A percentile compares a stretch with the other conserved stretches of the same genome.
Evolutionary conservation across 768 basidiomycete genomes (phyloP).

Genomic region (Mycena vitilis): DNA sequence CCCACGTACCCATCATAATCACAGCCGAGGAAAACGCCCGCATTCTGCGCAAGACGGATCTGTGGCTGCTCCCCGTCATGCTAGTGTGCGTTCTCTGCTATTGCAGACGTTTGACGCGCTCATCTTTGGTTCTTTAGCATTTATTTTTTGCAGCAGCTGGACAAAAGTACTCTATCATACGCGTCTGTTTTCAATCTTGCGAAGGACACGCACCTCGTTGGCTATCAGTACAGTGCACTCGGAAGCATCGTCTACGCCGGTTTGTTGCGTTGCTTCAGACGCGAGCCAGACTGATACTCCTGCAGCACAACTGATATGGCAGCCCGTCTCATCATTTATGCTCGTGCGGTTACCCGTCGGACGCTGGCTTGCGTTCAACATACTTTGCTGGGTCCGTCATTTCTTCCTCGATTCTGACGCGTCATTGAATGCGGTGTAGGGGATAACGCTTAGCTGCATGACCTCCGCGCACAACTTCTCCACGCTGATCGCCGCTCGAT

Average conservation of each 20-base stretch:
- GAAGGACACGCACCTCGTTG: slow-evolving; percentile 25
- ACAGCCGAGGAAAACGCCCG: slow-evolving; percentile 35
- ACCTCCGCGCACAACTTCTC: slow-evolving; percentile 30
- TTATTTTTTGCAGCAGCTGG: slow-evolving; percentile 36
- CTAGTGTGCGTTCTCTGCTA: slow-evolving; percentile 18
- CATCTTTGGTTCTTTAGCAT: slow-evolving; percentile 15
- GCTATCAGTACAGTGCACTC: slow-evolving; percentile 32
- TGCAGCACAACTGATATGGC: slow-evolving; percentile 36
- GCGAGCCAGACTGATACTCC: neutral
- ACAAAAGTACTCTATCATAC: slow-evolving; percentile 36
- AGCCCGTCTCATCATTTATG: slow-evolving; percentile 36
- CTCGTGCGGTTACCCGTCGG: slow-evolving; percentile 43
- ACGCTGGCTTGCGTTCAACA: slow-evolving; percentile 44
- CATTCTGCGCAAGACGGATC: slow-evolving; percentile 35
- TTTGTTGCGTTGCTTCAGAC: neutral
- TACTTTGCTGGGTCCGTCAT: slow-evolving; percentile 46
- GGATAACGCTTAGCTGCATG: slow-evolving; percentile 32
- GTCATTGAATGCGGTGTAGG: slow-evolving; percentile 4
- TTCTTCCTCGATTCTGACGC: neutral
- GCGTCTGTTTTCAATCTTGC: slow-evolving; percentile 32
- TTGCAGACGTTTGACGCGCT: neutral
- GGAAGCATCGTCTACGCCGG: slow-evolving; percentile 35
- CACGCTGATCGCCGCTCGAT: slow-evolving; percentile 29
- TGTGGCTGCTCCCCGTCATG: slow-evolving; percentile 34
- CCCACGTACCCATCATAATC: slow-evolving; percentile 26